These are phyloP conservation scores for Pelargonium hybrid DNA, from an alignment of 441 rosid species.

Conservation along the genomic window DNA sequence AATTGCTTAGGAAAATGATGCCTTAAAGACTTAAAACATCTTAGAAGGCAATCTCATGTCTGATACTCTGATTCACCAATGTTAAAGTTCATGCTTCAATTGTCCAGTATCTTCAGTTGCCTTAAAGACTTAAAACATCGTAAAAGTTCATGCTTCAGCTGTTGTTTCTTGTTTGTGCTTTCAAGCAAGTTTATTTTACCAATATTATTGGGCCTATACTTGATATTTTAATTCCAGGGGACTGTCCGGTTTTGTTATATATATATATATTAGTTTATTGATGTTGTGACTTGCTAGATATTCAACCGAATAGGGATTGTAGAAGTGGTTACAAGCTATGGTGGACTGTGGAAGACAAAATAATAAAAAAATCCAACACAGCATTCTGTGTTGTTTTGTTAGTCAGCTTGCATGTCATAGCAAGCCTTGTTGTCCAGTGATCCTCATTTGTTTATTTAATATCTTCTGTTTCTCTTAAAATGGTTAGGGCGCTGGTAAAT, in stretches of 20 bases:
- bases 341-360: no score
- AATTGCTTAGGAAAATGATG: no score
- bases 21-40: background rate
- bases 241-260: background rate
- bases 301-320: background rate
- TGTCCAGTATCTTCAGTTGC: no score
- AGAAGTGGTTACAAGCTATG: background rate
- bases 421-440: background rate
- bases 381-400: background rate
- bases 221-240: background rate
- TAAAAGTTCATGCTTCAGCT: background rate
- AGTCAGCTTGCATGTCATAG: background rate
- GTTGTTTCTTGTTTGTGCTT: background rate
- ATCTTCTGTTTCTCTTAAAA: constrained; percentile 10
- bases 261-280: background rate
- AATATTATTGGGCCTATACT: background rate
- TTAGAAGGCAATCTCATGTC: background rate
- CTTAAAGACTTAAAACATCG: background rate
- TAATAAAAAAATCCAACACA: background rate
- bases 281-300: background rate
- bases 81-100: no score
- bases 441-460: background rate
- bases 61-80: no score
- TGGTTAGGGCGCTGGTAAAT: constrained; percentile 88
- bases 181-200: background rate